These are phyloP conservation scores for Cladophialophora exuberans DNA, from an alignment of 2,329 filamentous ascomycete genomes.

Conservation along the genomic window DNA sequence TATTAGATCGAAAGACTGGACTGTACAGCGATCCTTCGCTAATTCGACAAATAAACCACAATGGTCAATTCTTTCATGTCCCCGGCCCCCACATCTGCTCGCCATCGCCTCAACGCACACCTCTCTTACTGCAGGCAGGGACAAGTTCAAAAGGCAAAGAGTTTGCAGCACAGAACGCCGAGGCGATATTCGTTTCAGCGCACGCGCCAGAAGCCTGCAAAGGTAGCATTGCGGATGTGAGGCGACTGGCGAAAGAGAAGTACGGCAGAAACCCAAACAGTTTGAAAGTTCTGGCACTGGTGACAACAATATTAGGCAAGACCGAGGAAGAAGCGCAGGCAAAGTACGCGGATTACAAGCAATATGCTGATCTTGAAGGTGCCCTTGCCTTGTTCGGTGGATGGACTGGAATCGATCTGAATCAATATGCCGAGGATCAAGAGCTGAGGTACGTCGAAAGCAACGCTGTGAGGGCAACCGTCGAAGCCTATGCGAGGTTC, in stretches of 20 bases:
- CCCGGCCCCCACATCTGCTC: slow-evolving; percentile 53
- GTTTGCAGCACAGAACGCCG: slow-evolving; percentile 62
- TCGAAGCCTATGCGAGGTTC: slow-evolving; percentile 8
- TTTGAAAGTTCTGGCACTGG: slow-evolving; percentile 59
- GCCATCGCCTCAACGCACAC: slow-evolving; percentile 61
- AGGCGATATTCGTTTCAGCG: slow-evolving; percentile 62
- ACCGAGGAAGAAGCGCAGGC: slow-evolving; percentile 57
- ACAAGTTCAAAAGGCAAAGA: slow-evolving; percentile 60
- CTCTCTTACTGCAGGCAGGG: slow-evolving; percentile 62
- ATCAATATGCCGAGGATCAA: slow-evolving; percentile 60
- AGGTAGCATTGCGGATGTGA: slow-evolving; percentile 53
- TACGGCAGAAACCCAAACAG: slow-evolving; percentile 59
- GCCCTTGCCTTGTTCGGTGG: slow-evolving; percentile 60
- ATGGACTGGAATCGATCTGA: slow-evolving; percentile 65
- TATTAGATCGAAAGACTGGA: slow-evolving; percentile 59
- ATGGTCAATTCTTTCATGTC: slow-evolving; percentile 55
- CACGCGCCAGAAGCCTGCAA: slow-evolving; percentile 63
- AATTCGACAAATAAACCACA: slow-evolving; percentile 68
- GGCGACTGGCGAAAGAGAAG: slow-evolving; percentile 52
- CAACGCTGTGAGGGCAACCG: slow-evolving; percentile 51
- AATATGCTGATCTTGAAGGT: slow-evolving; percentile 56
- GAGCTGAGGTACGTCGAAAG: slow-evolving; percentile 60
- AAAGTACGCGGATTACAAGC: slow-evolving; percentile 55
- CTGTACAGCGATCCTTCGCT: slow-evolving; percentile 62
- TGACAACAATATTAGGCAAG: slow-evolving; percentile 53